phyloP scores from a whole-genome alignment of 768 basidiomycete species.

The Mycena capillaripes region DNA sequence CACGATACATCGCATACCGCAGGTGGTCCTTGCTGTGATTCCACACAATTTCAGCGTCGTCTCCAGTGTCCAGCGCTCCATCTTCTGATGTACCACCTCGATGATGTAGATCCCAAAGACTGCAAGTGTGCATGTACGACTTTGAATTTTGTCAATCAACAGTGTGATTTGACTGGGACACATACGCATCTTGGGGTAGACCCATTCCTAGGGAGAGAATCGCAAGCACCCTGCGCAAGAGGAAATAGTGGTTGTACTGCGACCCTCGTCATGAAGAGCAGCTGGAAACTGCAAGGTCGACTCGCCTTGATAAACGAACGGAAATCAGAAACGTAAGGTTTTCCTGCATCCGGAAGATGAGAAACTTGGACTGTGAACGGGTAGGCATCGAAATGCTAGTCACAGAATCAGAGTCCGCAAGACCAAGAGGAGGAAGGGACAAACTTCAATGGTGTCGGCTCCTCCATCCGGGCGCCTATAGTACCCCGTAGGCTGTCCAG shows the following conservation, averaged over 20 bases:
- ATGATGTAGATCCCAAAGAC: constrained; percentile 35
- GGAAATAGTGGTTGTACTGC: constrained; percentile 36
- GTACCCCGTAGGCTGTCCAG: constrained; percentile 31
- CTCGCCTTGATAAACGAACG: constrained; percentile 32
- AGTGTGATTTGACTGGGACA: constrained; percentile 1
- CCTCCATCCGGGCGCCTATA: constrained; percentile 31
- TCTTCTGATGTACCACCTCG: constrained; percentile 18
- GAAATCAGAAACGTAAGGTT: constrained; percentile 27
- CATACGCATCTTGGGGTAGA: constrained; percentile 26
- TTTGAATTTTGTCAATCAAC: not conserved
- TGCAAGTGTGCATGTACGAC: not conserved
- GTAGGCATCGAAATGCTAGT: constrained; percentile 32
- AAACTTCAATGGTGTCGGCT: constrained; percentile 30
- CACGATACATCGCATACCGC: constrained; percentile 37
- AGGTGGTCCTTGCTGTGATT: constrained; percentile 34
- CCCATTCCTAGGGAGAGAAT: constrained; percentile 32
- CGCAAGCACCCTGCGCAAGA: constrained; percentile 32
- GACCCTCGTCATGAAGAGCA: not conserved
- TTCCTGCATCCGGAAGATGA: constrained; percentile 23
- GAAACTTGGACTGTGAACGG: constrained; percentile 20
- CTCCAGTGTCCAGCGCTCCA: constrained; percentile 12
- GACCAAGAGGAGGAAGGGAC: constrained; percentile 11
- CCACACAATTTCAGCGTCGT: constrained; percentile 30
- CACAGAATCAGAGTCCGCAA: not conserved
- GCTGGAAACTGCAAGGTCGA: not conserved